phyloP scores from a whole-genome alignment of 2,329 filamentous ascomycete genomes.

The Epichloe elymi region DNA sequence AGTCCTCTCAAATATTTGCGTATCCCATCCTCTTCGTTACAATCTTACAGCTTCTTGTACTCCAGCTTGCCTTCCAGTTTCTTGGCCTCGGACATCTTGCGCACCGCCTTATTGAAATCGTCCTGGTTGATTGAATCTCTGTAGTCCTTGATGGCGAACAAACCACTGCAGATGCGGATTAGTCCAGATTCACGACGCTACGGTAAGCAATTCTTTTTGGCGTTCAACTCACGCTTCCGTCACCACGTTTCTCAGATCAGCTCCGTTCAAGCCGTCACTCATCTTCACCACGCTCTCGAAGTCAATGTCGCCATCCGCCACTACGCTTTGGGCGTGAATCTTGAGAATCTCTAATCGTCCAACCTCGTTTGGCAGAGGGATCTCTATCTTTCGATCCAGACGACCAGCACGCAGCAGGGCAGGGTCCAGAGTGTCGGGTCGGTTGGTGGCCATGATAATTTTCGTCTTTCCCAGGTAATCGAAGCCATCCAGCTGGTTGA shows the following conservation, averaged over 20 bases:
- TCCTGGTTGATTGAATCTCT: constrained; percentile 93
- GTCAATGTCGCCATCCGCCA: constrained; percentile 88
- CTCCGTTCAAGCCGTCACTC: constrained; percentile 95
- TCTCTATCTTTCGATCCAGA: constrained; percentile 95
- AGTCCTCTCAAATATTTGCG: neutral
- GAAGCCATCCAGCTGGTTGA: constrained; percentile 97
- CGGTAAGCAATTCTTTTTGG: constrained; percentile 6
- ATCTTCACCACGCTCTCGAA: constrained; percentile 99
- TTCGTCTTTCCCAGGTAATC: constrained; percentile 99
- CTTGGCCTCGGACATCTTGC: constrained; percentile 95
- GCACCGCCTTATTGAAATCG: constrained; percentile 97
- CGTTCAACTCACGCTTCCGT: constrained; percentile 78
- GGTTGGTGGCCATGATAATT: constrained; percentile 99
- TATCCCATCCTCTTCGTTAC: neutral
- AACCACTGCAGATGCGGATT: constrained; percentile 42
- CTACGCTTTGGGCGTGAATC: constrained; percentile 81
- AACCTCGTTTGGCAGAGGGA: constrained; percentile 92
- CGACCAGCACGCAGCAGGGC: constrained; percentile 84
- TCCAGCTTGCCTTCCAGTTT: constrained; percentile 97
- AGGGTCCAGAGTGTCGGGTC: constrained; percentile 90
- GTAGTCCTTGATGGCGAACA: constrained; percentile 98
- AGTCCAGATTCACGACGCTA: neutral
- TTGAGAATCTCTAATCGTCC: constrained; percentile 94
- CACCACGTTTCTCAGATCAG: constrained; percentile 92
- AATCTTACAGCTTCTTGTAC: constrained; percentile 75